These are phyloP conservation scores for Neolecta irregularis DNA, from an alignment of 1,139 yeast genomes.

Conservation along the genomic window DNA sequence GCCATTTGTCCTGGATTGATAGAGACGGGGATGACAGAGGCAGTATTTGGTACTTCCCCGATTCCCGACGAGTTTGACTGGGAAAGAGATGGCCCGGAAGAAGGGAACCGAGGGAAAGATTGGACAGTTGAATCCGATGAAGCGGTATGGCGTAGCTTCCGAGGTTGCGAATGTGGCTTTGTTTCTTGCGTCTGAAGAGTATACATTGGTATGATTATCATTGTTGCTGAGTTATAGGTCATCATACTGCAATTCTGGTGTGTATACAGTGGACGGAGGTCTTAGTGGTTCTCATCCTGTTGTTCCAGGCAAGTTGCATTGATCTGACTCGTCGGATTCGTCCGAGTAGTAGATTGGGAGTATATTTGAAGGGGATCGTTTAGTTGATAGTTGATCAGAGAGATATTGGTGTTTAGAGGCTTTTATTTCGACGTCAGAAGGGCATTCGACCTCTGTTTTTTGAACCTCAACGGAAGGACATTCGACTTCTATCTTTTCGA, in stretches of 20 bases:
- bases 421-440: too few relatives aligned
- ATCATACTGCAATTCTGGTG: slow-evolving; percentile 13
- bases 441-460: too few relatives aligned
- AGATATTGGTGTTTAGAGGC: too few relatives aligned
- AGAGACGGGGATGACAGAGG: slow-evolving; percentile 14
- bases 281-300: slow-evolving; percentile 12
- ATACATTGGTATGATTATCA: too few relatives aligned
- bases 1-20: slow-evolving; percentile 17
- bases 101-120: slow-evolving; percentile 11
- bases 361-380: too few relatives aligned
- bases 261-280: slow-evolving; percentile 14
- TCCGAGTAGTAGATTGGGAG: slow-evolving; percentile 9
- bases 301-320: slow-evolving; percentile 13
- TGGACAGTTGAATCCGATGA: slow-evolving; percentile 13
- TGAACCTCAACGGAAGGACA: too few relatives aligned
- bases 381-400: too few relatives aligned
- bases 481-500: too few relatives aligned
- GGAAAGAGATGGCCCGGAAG: slow-evolving; percentile 9
- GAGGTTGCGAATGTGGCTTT: slow-evolving; percentile 14
- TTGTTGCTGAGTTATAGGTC: too few relatives aligned
- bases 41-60: slow-evolving; percentile 5
- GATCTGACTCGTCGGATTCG: slow-evolving; percentile 3
- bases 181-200: slow-evolving; percentile 12
- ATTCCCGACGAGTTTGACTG: too few relatives aligned
- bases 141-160: slow-evolving; percentile 12